Conservation (phyloP, 2,329 filamentous ascomycete genomes). For the Cryoendolithus antarcticus region DNA sequence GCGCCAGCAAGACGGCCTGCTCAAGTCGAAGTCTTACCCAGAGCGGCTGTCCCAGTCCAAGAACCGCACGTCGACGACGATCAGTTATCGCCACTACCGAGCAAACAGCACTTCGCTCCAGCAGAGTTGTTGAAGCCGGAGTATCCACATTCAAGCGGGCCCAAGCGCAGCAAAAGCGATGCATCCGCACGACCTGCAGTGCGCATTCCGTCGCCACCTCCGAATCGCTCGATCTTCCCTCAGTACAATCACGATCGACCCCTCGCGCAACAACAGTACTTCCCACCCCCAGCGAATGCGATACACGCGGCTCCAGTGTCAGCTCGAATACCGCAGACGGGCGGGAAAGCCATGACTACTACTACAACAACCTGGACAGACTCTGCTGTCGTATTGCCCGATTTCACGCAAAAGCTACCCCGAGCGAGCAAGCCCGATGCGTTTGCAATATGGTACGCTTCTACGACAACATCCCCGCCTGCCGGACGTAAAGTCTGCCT, state of each 20-base stretch:
- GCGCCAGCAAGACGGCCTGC: constrained; percentile 1
- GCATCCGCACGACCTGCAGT: constrained; percentile 3
- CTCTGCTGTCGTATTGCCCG: constrained; percentile 16
- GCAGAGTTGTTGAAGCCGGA: constrained; percentile 6
- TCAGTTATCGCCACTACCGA: constrained; percentile 14
- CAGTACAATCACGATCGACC: constrained; percentile 57
- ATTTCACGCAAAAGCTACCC: constrained; percentile 20
- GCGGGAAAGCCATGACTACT: background rate
- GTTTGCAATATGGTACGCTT: constrained; percentile 18
- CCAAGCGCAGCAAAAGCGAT: constrained; percentile 5
- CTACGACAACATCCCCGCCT: constrained; percentile 8
- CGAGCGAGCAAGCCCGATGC: constrained; percentile 15
- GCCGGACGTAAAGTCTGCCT: constrained; percentile 18
- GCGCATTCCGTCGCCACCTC: constrained; percentile 13
- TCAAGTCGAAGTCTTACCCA: constrained; percentile 5
- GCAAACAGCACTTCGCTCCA: constrained; percentile 12
- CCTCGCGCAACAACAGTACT: constrained; percentile 57
- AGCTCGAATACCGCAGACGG: background rate
- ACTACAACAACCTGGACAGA: constrained; percentile 7
- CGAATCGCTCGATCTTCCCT: constrained; percentile 63
- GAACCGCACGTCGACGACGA: constrained; percentile 10
- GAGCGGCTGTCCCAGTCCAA: constrained; percentile 4
- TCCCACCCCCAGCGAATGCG: constrained; percentile 36
- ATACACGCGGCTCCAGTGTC: background rate
- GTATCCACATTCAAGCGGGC: constrained; percentile 7